Percentiles rank a stretch among this genome's conserved stretches.
phyloP scores from a whole-genome alignment of 257 asterid species.

The Gentiana dahurica region DNA sequence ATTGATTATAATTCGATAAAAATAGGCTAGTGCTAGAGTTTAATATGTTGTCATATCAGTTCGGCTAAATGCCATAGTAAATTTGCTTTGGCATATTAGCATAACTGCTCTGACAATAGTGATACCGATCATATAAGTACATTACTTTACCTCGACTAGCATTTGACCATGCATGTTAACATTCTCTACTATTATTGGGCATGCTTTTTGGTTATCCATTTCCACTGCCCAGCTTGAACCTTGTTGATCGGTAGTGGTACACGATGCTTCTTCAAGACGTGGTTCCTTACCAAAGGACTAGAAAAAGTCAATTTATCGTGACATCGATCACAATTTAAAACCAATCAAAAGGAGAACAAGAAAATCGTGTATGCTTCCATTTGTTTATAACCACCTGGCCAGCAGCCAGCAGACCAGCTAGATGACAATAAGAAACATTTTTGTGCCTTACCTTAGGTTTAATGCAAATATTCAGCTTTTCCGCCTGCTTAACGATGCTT shows the following conservation, averaged over 20 bases:
- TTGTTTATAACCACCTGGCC: not conserved
- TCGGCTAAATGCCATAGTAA: too few relatives aligned
- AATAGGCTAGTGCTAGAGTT: too few relatives aligned
- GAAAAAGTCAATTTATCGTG: constrained; percentile 13
- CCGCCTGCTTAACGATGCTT: constrained; percentile 74
- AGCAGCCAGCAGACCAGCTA: not conserved
- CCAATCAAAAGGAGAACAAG: not conserved
- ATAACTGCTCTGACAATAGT: too few relatives aligned
- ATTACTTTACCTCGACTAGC: constrained; percentile 67
- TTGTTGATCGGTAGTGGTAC: constrained; percentile 40
- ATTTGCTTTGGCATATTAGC: too few relatives aligned
- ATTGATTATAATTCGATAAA: too few relatives aligned
- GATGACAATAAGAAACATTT: not conserved
- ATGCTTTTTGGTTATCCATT: constrained; percentile 62
- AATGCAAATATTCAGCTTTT: constrained; percentile 64
- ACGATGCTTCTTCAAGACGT: constrained; percentile 32
- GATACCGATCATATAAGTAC: not conserved
- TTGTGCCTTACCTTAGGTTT: constrained; percentile 48
- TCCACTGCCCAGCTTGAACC: constrained; percentile 99
- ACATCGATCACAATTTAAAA: not conserved
- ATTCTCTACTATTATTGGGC: constrained; percentile 88
- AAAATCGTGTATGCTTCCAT: not conserved
- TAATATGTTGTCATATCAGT: too few relatives aligned
- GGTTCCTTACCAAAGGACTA: constrained; percentile 78
- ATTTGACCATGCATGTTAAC: constrained; percentile 71